Evolutionary conservation across 208 protist genomes (phyloP), one percentile per base, ranked within the genome.

Genomic region (Acanthamoeba castellanii): DNA sequence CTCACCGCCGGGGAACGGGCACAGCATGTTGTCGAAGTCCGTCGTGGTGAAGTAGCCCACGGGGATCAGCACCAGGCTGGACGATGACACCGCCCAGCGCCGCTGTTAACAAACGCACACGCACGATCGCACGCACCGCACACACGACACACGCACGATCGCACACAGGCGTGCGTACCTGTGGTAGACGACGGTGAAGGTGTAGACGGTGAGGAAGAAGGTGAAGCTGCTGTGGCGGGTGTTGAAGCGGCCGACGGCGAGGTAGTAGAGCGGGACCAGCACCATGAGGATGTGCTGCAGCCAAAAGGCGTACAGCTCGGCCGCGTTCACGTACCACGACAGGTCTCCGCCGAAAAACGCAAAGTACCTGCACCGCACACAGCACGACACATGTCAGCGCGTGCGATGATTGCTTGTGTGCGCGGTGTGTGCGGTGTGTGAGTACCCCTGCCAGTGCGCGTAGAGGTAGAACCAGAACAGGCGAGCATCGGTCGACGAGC

Each of bases 291-390:
- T 66, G 68, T 93, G 88, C 68, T 93, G 88, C 52, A 72, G 42
- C 88, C 88, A 93, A n/a, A 93, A 93, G 45, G 88, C 88, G 45
- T 76, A 93, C 27, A 93, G 59, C 50, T 93, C 88, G 22, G n/a
- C 52, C 68, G 18, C 34, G 59, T 14, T 76, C 30, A 78, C 88
- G 37, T 93, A 93, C 88, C 88, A 93, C 88, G 88, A 93, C 45
- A 76, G 34, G 64, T 93, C 88, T 1, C 52, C 88, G 2, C 88
- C 88, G 30, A 76, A 68, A n/a, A 93, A 93, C 37, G 88, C 88
- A 76, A 93, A 93, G 30, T 93, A 93, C 32, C 82, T 90, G 82
- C 42, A 8, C 9, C 20, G 22, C 18, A 30, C 30, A 8, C 66
- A n/a, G 3, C 61, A 68, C 27, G 22, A 68, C 22, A 72, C 66